These are phyloP conservation scores for Ampelomyces quisqualis DNA, from an alignment of 2,329 filamentous ascomycete species.

Conservation along the genomic window DNA sequence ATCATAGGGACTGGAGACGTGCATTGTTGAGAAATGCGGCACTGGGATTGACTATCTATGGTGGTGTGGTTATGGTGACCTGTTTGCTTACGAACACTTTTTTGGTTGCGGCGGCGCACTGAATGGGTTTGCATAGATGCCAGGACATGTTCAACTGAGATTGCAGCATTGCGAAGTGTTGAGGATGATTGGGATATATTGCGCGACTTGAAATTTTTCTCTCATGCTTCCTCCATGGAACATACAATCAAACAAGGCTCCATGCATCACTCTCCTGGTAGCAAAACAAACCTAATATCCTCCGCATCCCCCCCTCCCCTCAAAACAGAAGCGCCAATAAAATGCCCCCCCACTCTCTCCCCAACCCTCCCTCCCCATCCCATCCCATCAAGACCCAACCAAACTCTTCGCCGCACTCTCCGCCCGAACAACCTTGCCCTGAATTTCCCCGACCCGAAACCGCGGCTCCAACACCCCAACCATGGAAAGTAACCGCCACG, in stretches of 20 bases:
- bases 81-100: constrained; percentile 85
- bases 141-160: no score
- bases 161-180: no score
- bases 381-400: constrained; percentile 16
- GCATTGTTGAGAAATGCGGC: constrained; percentile 69
- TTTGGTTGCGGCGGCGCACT: constrained; percentile 65
- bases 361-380: neutral
- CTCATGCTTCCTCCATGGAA: no score
- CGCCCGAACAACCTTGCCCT: constrained; percentile 34
- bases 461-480: constrained; percentile 49
- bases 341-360: neutral
- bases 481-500: constrained; percentile 83
- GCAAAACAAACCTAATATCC: no score
- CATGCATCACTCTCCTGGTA: no score
- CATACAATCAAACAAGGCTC: no score
- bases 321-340: no score
- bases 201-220: no score
- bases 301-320: neutral
- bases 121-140: no score
- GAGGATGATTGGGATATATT: no score
- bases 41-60: constrained; percentile 77
- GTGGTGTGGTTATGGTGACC: constrained; percentile 81
- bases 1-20: constrained; percentile 64
- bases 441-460: constrained; percentile 37
- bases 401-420: constrained; percentile 34